Percentiles rank a stretch among this genome's conserved stretches.
Conservation (phyloP, 2,329 filamentous ascomycete species). For the Sporothrix euskadiensis region DNA sequence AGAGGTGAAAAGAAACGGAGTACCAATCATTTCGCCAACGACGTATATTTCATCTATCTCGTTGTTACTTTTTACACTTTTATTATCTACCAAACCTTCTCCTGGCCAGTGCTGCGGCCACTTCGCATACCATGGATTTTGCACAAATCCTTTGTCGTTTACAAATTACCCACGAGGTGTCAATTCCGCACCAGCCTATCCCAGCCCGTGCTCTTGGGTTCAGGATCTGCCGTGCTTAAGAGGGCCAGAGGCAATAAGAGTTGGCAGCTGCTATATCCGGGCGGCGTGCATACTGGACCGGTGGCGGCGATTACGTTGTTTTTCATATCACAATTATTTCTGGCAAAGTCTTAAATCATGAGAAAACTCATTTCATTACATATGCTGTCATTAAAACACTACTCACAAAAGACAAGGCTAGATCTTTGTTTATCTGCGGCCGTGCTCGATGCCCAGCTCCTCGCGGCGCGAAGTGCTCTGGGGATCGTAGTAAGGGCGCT, state of each 20-base stretch:
- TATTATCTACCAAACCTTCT: background rate
- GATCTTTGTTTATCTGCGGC: background rate
- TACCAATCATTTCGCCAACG: too few species aligned
- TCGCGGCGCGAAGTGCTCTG: conserved; percentile 48
- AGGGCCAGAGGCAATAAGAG: background rate
- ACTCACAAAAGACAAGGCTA: background rate
- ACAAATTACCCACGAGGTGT: background rate
- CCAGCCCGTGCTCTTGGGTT: background rate
- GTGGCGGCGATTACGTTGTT: background rate
- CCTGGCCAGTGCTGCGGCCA: background rate
- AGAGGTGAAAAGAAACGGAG: background rate
- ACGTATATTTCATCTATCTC: background rate
- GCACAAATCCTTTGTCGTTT: background rate
- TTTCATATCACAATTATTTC: background rate
- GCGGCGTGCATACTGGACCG: background rate
- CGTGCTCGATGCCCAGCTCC: conserved; percentile 22
- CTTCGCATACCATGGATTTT: background rate
- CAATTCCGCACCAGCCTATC: background rate
- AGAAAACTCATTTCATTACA: background rate
- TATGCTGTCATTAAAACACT: background rate
- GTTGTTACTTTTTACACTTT: background rate
- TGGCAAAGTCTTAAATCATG: background rate
- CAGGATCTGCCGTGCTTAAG: background rate
- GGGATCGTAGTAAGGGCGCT: conserved; percentile 56
- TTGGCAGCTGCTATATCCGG: background rate